phyloP scores from a whole-genome alignment of 2,329 filamentous ascomycete species.

The Fusarium anthophilum region DNA sequence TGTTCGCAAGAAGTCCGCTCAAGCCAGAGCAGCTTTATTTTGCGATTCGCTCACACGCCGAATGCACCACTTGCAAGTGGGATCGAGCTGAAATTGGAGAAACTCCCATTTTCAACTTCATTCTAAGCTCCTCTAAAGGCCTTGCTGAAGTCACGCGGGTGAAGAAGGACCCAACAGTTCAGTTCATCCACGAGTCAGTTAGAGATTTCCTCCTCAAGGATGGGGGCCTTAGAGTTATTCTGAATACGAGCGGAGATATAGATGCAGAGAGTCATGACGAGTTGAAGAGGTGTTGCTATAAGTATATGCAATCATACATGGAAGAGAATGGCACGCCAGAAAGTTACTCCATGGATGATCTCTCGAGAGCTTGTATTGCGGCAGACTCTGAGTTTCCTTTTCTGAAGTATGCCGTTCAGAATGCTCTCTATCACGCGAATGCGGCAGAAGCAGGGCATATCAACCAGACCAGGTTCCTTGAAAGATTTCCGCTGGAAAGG shows the following conservation, averaged over 20 bases:
- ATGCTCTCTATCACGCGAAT: constrained; percentile 27
- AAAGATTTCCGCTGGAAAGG: background rate
- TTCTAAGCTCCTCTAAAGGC: constrained; percentile 56
- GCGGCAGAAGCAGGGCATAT: background rate
- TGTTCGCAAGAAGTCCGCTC: constrained; percentile 59
- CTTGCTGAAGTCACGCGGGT: constrained; percentile 52
- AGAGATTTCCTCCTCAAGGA: constrained; percentile 56
- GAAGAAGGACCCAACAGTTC: constrained; percentile 42
- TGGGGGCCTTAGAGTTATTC: constrained; percentile 38
- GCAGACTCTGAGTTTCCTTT: constrained; percentile 9
- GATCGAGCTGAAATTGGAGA: constrained; percentile 31
- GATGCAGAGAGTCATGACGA: constrained; percentile 7
- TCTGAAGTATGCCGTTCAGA: constrained; percentile 5
- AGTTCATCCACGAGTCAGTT: constrained; percentile 62
- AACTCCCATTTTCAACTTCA: constrained; percentile 44
- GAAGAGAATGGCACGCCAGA: background rate
- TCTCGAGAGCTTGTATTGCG: rapidly evolving
- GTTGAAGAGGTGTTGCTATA: constrained; percentile 11
- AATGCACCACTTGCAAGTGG: constrained; percentile 7
- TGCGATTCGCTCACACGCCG: background rate
- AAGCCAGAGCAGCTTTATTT: constrained; percentile 55
- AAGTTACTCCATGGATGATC: rapidly evolving
- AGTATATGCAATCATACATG: background rate
- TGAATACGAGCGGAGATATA: no score
- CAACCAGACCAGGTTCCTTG: background rate